Percentiles rank a stretch among this genome's conserved stretches.
These are phyloP conservation scores for Fusarium musae DNA, from an alignment of 2,329 filamentous ascomycete genomes.

Conservation along the genomic window DNA sequence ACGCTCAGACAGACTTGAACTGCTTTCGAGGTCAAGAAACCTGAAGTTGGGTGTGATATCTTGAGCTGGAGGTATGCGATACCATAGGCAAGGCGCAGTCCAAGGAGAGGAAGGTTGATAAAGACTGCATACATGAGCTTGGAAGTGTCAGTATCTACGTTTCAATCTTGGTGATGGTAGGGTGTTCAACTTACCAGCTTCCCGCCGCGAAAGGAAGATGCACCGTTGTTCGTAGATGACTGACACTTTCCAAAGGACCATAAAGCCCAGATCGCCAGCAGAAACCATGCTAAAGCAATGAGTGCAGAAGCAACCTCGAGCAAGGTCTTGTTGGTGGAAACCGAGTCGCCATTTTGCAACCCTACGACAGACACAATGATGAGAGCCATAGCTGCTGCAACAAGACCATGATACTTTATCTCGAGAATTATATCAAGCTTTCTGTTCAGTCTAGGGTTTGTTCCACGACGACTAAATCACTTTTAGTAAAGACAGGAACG, in stretches of 20 bases:
- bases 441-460: conserved; percentile 12
- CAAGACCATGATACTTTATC: conserved; percentile 8
- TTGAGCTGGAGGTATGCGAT: conserved; percentile 9
- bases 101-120: conserved; percentile 4
- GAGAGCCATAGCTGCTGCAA: conserved; percentile 8
- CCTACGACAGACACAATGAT: conserved; percentile 4
- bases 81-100: conserved; percentile 6
- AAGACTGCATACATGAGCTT: conserved; percentile 19
- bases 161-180: background rate
- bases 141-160: background rate
- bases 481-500: background rate
- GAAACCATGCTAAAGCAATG: conserved; percentile 6
- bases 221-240: background rate
- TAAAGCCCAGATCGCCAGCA: conserved; percentile 3
- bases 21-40: conserved; percentile 14
- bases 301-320: conserved; percentile 5
- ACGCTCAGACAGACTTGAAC: conserved; percentile 5
- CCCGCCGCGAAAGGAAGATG: background rate
- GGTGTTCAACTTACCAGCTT: background rate
- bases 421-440: conserved; percentile 13
- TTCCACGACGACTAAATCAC: background rate
- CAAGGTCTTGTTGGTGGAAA: conserved; percentile 5
- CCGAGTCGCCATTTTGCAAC: background rate
- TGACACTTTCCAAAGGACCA: conserved; percentile 9
- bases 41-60: conserved; percentile 1